A percentile compares a stretch with the other conserved stretches of the same genome.
These are phyloP conservation scores for Colletotrichum sp. DNA, from an alignment of 2,329 filamentous ascomycete genomes.

Conservation along the genomic window DNA sequence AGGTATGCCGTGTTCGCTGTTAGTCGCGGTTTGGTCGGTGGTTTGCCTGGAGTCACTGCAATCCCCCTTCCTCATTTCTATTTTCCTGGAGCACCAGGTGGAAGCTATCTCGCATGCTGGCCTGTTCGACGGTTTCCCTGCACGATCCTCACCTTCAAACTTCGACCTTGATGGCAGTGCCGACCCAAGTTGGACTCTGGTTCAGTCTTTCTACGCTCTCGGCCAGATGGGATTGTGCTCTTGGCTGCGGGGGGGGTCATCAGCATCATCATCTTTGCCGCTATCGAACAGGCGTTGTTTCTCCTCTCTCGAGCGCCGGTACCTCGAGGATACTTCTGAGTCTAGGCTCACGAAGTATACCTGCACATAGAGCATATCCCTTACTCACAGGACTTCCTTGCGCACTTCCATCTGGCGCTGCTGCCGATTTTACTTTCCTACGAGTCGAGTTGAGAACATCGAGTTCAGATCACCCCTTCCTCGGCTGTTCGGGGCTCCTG, in stretches of 20 bases:
- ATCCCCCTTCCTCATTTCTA: fast-evolving
- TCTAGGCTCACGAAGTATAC: neutral
- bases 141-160: neutral
- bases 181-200: neutral
- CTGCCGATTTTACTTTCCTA: neutral
- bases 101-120: neutral
- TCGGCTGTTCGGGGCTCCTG: neutral
- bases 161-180: neutral
- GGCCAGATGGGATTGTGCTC: neutral
- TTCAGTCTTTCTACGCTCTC: neutral
- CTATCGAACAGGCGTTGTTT: neutral
- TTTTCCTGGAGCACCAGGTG: neutral
- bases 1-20: neutral
- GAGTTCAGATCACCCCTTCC: neutral
- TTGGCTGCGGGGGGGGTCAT: neutral
- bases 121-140: neutral
- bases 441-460: neutral
- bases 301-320: neutral
- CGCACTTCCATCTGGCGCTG: neutral
- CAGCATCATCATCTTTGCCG: neutral
- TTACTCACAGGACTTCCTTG: neutral
- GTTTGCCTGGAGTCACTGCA: neutral
- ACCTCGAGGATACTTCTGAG: neutral
- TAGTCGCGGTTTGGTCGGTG: too few relatives aligned
- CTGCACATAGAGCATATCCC: neutral